phyloP scores from a whole-genome alignment of 805 yeast genomes.

The Sugiyamaella mastotermitis region DNA sequence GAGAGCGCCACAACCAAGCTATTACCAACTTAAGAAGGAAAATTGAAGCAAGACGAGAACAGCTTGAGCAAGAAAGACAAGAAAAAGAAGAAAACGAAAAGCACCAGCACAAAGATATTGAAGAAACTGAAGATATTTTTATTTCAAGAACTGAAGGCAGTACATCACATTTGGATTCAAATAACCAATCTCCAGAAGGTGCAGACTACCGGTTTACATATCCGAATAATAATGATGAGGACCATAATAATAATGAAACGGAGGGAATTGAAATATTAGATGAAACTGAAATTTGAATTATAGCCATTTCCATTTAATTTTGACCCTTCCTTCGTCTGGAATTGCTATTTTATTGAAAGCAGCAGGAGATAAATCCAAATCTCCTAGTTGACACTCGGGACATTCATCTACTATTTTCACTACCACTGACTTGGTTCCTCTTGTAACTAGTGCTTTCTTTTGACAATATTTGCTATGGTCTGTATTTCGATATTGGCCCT shows the following conservation, averaged over 20 bases:
- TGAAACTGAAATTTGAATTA: too few relatives aligned
- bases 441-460: constrained; percentile 18
- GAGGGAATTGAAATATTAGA: constrained; percentile 1
- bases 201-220: too few relatives aligned
- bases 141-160: too few relatives aligned
- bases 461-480: constrained; percentile 15
- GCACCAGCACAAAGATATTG: too few relatives aligned
- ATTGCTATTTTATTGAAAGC: constrained; percentile 51
- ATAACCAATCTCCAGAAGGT: too few relatives aligned
- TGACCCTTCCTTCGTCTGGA: constrained; percentile 46
- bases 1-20: constrained; percentile 1
- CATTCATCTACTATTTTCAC: constrained; percentile 56
- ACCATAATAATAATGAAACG: not conserved
- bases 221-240: too few relatives aligned
- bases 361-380: constrained; percentile 53
- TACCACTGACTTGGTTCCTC: constrained; percentile 45
- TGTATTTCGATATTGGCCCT: constrained; percentile 14
- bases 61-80: too few relatives aligned
- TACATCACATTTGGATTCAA: too few relatives aligned
- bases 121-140: too few relatives aligned
- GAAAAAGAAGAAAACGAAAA: too few relatives aligned
- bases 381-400: constrained; percentile 44
- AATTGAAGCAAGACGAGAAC: not conserved
- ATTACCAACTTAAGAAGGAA: not conserved
- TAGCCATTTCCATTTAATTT: constrained; percentile 45